Evolutionary conservation across 495 filamentous ascomycete species (phyloP).

Genomic region (Aspergillus bertholletiae): DNA sequence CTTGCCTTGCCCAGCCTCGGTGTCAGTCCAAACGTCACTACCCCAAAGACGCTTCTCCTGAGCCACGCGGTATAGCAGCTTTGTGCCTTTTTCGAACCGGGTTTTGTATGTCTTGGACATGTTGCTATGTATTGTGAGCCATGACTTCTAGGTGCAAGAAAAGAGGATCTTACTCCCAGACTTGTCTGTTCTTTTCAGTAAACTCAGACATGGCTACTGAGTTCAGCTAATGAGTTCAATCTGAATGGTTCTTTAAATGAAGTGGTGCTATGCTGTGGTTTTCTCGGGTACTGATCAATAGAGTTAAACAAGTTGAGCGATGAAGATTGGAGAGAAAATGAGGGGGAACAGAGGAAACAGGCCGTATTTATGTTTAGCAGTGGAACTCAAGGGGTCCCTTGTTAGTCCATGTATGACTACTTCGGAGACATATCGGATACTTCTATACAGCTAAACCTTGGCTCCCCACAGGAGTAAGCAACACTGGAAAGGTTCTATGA

Average conservation of each 20-base stretch:
- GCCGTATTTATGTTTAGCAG: constrained; percentile 6
- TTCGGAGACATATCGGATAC: constrained; percentile 34
- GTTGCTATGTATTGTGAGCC: constrained; percentile 29
- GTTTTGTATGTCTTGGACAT: constrained; percentile 42
- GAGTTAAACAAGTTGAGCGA: not conserved
- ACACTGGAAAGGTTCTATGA: not conserved
- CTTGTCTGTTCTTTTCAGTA: constrained; percentile 49
- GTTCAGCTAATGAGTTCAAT: not conserved
- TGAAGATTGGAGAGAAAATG: not conserved
- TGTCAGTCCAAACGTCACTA: constrained; percentile 53
- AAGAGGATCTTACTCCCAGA: constrained; percentile 46
- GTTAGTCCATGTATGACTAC: not conserved
- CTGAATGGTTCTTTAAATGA: too few relatives aligned
- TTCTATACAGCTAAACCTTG: constrained; percentile 6
- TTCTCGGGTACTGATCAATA: not conserved
- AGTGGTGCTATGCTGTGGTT: too few relatives aligned
- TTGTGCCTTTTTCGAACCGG: constrained; percentile 35
- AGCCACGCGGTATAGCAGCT: constrained; percentile 35
- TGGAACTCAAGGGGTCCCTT: not conserved
- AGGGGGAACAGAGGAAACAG: not conserved
- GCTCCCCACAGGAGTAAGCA: not conserved
- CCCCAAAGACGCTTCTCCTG: constrained; percentile 56
- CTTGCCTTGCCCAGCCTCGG: constrained; percentile 31
- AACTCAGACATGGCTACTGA: constrained; percentile 32
- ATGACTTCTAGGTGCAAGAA: not conserved